Conservation (phyloP, 2,329 filamentous ascomycete genomes). For the Coleophoma eucalyptorum region DNA sequence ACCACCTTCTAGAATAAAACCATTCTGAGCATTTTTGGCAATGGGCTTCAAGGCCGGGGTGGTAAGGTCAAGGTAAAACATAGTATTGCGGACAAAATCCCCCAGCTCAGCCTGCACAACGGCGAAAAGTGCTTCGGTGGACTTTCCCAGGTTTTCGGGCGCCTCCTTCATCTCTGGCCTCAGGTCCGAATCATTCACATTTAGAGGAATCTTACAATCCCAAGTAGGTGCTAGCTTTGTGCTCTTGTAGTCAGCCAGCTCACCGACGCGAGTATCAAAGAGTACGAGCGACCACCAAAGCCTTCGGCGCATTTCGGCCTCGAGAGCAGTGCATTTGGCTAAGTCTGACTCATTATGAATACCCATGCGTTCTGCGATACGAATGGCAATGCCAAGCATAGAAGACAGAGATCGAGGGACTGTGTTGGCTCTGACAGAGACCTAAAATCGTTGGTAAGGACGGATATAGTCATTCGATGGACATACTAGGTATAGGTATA, state of each 20-base stretch:
- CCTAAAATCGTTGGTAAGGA: slow-evolving; percentile 13
- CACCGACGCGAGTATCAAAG: slow-evolving; percentile 66
- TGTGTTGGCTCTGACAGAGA: slow-evolving; percentile 29
- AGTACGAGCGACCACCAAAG: slow-evolving; percentile 71
- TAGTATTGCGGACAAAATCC: slow-evolving; percentile 29
- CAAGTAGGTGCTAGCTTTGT: slow-evolving; percentile 35
- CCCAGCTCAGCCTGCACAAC: slow-evolving; percentile 54
- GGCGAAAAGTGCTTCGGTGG: slow-evolving; percentile 58
- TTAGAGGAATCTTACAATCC: slow-evolving; percentile 55
- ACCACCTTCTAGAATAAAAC: slow-evolving; percentile 4
- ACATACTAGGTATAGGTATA: slow-evolving; percentile 50
- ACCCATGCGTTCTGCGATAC: slow-evolving; percentile 65
- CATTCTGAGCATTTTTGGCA: slow-evolving; percentile 8
- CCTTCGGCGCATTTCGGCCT: slow-evolving; percentile 66
- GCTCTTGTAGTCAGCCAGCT: slow-evolving; percentile 52
- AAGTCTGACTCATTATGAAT: slow-evolving; percentile 60
- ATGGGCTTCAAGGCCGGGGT: slow-evolving; percentile 15
- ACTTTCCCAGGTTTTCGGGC: slow-evolving; percentile 42
- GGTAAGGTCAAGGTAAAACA: slow-evolving; percentile 19
- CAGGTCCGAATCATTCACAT: slow-evolving; percentile 59
- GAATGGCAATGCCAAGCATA: slow-evolving; percentile 61
- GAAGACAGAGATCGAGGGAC: slow-evolving; percentile 59
- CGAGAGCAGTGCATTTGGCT: slow-evolving; percentile 44
- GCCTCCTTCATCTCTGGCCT: slow-evolving; percentile 52
- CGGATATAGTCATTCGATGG: neutral